Percentiles rank a stretch among this genome's conserved stretches.
Evolutionary conservation across 805 yeast species (phyloP).

Genomic region (Saccharomyces jurei): DNA sequence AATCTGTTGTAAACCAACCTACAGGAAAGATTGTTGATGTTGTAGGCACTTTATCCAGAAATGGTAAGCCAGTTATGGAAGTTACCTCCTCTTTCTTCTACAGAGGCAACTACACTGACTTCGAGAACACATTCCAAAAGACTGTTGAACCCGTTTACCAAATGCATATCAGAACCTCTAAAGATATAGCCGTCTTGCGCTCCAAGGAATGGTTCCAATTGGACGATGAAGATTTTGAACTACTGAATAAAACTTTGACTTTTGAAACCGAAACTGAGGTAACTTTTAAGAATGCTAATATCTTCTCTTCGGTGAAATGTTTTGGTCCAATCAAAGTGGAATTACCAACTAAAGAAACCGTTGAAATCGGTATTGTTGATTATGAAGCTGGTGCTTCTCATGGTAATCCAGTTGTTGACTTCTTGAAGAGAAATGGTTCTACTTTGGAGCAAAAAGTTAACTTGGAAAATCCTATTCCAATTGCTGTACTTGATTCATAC

Average conservation of each 20-base stretch:
- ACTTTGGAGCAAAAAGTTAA: conserved; percentile 89
- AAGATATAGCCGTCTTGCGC: conserved; percentile 86
- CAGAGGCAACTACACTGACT: conserved; percentile 86
- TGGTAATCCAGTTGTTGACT: conserved; percentile 97
- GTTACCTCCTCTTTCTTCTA: conserved; percentile 92
- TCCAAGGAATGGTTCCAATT: conserved; percentile 98
- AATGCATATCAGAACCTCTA: conserved; percentile 59
- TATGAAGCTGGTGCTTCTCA: conserved; percentile 88
- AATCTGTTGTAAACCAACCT: conserved; percentile 82
- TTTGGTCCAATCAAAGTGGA: conserved; percentile 80
- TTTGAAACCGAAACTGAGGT: conserved; percentile 84
- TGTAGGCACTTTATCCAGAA: conserved; percentile 77
- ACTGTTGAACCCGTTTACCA: conserved; percentile 81
- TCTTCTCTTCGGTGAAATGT: conserved; percentile 74
- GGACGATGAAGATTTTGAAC: conserved; percentile 55
- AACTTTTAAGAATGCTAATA: conserved; percentile 65
- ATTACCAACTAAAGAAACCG: conserved; percentile 82
- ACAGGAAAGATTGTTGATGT: conserved; percentile 96
- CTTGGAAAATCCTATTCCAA: conserved; percentile 85
- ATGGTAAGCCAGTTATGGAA: conserved; percentile 76
- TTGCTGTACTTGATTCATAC: conserved; percentile 52
- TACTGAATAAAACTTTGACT: conserved; percentile 71
- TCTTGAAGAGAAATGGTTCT: conserved; percentile 82
- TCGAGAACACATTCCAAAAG: conserved; percentile 85
- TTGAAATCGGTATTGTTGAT: conserved; percentile 73